Conservation (phyloP, 768 basidiomycete genomes). For the Amanita rubescens region DNA sequence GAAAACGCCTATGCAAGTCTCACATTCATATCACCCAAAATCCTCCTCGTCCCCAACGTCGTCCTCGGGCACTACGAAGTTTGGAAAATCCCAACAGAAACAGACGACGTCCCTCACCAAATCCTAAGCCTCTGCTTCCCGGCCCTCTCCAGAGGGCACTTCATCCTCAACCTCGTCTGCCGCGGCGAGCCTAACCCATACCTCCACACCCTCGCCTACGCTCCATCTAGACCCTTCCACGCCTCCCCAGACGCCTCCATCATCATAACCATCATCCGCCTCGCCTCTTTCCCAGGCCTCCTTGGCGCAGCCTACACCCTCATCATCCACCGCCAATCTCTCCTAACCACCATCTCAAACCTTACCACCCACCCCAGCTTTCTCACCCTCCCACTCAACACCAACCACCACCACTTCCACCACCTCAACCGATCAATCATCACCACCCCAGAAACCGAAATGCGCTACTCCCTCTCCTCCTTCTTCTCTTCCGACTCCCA, state of each 20-base stretch:
- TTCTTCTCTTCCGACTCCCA: neutral
- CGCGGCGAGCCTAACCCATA: slow-evolving; percentile 37
- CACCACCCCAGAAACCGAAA: neutral
- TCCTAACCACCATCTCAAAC: slow-evolving; percentile 16
- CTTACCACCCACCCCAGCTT: neutral
- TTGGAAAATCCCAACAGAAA: slow-evolving; percentile 23
- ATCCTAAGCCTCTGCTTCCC: slow-evolving; percentile 6
- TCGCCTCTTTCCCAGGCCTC: slow-evolving; percentile 8
- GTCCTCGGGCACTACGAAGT: slow-evolving; percentile 24
- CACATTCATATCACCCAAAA: slow-evolving; percentile 26
- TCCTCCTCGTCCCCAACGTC: slow-evolving; percentile 29
- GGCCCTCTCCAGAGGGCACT: neutral
- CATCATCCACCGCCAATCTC: slow-evolving; percentile 26
- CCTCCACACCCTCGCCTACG: slow-evolving; percentile 5
- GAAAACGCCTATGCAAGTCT: slow-evolving; percentile 23
- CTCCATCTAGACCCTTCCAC: slow-evolving; percentile 18
- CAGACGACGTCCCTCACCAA: slow-evolving; percentile 5
- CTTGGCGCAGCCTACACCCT: slow-evolving; percentile 20
- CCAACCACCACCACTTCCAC: no score
- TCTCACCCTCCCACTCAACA: neutral
- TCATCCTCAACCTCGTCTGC: slow-evolving; percentile 13
- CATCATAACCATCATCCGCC: slow-evolving; percentile 26
- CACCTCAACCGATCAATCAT: slow-evolving; percentile 1
- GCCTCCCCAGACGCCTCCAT: slow-evolving; percentile 21
- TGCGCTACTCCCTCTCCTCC: neutral